phyloP scores from a whole-genome alignment of 345 rosid species.

The Hypericum perforatum region DNA sequence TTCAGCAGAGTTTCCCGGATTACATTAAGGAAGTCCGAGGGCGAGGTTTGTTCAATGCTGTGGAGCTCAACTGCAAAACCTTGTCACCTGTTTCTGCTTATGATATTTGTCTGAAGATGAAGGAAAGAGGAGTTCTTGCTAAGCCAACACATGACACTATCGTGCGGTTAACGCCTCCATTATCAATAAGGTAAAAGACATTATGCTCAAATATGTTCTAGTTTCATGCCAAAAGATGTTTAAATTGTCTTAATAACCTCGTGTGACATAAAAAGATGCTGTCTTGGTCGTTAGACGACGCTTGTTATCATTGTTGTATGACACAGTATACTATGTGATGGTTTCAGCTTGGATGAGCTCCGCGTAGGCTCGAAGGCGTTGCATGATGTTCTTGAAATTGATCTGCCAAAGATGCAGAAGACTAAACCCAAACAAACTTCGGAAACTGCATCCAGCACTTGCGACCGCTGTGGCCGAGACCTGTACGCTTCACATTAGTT shows the following conservation, averaged over 20 bases:
- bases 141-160: constrained; percentile 88
- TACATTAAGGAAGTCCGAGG: constrained; percentile 85
- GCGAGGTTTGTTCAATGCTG: constrained; percentile 84
- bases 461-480: constrained; percentile 77
- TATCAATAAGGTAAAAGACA: constrained; percentile 67
- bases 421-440: constrained; percentile 32
- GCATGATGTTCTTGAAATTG: constrained; percentile 61
- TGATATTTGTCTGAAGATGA: constrained; percentile 81
- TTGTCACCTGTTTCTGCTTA: constrained; percentile 74
- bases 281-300: too few relatives aligned
- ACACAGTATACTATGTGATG: neutral
- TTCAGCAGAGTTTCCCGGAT: constrained; percentile 54
- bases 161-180: constrained; percentile 92
- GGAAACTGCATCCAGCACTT: constrained; percentile 28
- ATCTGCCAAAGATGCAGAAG: constrained; percentile 49
- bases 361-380: constrained; percentile 59
- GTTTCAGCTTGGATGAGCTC: constrained; percentile 64
- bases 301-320: neutral
- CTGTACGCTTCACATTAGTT: constrained; percentile 22
- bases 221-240: neutral
- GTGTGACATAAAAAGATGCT: too few relatives aligned
- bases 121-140: constrained; percentile 84
- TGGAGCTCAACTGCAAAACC: constrained; percentile 52
- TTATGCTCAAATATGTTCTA: neutral
- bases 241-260: neutral